These are phyloP conservation scores for Orbilia oligospora DNA, from an alignment of 2,329 filamentous ascomycete genomes.

Conservation along the genomic window DNA sequence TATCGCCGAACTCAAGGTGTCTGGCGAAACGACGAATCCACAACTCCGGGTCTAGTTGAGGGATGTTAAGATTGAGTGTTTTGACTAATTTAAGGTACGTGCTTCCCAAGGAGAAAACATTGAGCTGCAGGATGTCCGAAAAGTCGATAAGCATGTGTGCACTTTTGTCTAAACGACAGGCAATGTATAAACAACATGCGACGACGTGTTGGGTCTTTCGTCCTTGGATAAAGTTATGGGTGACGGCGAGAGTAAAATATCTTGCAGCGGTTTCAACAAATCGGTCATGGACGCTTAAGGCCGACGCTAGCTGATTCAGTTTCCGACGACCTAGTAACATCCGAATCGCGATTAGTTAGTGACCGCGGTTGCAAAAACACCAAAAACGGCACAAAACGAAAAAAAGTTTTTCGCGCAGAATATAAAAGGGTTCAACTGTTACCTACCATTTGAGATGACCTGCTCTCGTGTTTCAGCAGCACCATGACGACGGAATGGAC, in stretches of 20 bases:
- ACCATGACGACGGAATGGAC: slow-evolving; percentile 73
- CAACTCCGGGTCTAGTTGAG: slow-evolving; percentile 84
- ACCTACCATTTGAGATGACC: slow-evolving; percentile 71
- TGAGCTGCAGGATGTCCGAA: slow-evolving; percentile 85
- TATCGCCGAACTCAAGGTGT: slow-evolving; percentile 89
- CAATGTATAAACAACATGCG: slow-evolving; percentile 91
- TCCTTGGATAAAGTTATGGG: slow-evolving; percentile 85
- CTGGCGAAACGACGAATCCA: slow-evolving; percentile 90
- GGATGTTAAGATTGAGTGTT: slow-evolving; percentile 79
- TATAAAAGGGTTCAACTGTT: slow-evolving; percentile 63
- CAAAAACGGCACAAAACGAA: slow-evolving; percentile 46
- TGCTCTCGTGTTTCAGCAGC: slow-evolving; percentile 74
- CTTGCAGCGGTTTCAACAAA: slow-evolving; percentile 77
- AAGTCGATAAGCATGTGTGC: slow-evolving; percentile 97
- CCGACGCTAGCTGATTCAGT: slow-evolving; percentile 71
- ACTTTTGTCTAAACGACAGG: slow-evolving; percentile 82
- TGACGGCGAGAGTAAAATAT: slow-evolving; percentile 82
- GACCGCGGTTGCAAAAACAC: slow-evolving; percentile 30
- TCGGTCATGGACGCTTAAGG: slow-evolving; percentile 74
- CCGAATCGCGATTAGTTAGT: slow-evolving; percentile 60
- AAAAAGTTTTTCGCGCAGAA: slow-evolving; percentile 51
- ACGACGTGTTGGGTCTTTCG: slow-evolving; percentile 87
- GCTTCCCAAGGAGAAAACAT: slow-evolving; percentile 91
- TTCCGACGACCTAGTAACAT: slow-evolving; percentile 67
- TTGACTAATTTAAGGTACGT: slow-evolving; percentile 77